Conservation (phyloP, 371 early-diverging fungal species). For the Vairimorpha necatrix region DNA sequence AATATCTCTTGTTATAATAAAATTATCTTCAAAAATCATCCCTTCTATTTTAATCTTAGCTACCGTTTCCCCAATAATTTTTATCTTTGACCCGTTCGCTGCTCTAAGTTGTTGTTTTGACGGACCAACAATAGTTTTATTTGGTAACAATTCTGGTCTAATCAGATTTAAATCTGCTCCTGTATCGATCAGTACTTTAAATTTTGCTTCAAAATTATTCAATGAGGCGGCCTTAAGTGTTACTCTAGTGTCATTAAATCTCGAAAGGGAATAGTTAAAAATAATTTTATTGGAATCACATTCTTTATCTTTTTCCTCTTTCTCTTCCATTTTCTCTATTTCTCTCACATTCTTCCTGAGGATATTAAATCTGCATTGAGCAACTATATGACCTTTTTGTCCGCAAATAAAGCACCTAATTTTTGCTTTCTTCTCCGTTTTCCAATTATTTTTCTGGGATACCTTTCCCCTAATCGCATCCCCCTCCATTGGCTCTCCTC, state of each 20-base stretch:
- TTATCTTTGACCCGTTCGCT: background rate
- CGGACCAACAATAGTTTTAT: background rate
- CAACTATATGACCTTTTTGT: background rate
- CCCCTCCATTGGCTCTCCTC: background rate
- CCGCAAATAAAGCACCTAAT: background rate
- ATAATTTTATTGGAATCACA: background rate
- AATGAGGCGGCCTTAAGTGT: background rate
- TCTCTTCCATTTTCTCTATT: background rate
- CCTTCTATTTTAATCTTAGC: background rate
- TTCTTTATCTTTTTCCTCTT: background rate
- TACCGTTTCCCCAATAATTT: background rate
- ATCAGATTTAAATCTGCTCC: conserved; percentile 10
- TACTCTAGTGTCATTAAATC: background rate
- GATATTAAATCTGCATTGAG: conserved; percentile 1
- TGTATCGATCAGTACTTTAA: background rate
- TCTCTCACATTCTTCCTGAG: background rate
- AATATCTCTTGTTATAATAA: conserved; percentile 1
- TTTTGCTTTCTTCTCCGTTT: background rate
- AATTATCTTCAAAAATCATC: background rate
- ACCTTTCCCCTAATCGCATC: background rate
- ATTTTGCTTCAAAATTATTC: background rate
- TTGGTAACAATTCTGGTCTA: background rate
- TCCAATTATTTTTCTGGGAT: background rate
- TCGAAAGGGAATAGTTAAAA: background rate
- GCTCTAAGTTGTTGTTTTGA: background rate